Evolutionary conservation across 208 protist species (phyloP), one percentile per base, ranked within the genome.

Genomic region (Crithidia expoeki): DNA sequence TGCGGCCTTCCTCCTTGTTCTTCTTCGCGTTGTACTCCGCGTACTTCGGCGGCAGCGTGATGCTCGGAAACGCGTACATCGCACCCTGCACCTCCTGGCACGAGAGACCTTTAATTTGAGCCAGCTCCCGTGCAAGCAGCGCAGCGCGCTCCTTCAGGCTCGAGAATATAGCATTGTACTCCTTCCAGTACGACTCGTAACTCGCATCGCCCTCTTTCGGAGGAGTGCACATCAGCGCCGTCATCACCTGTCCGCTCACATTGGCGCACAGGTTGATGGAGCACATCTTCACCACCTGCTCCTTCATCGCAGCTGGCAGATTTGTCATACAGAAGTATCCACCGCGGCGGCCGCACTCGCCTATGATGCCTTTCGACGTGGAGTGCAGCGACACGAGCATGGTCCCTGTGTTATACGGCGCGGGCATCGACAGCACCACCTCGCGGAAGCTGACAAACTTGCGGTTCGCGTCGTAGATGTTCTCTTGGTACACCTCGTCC

Each of bases 401-500:
- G 51, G 84, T 88, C 38, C 85, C 69, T 12, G 58, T 68, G 86
- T 74, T 78, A 75, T 94, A 90, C 66, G 86, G 81, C 62, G 32
- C 85, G n/a, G 79, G 79, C 74, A 94, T 84, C 40, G 64, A 58
- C 23, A 84, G 76, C 66, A 91, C 81, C 19, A 94, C 86, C 60
- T 83, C 69, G 14, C 88, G 88, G 81, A 92, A 93, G 53, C 98
- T 99, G 40, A 98, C 52, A 42, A 99, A 90, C 70, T 96, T 74
- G 62, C 95, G 95, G 28, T 76, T 82, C 32, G 77, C 49, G 33
- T 53, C 73, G 80, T 99, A 99, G 38, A 99, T 90, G 78, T 99
- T 99, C 49, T 96, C 94, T 91, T 99, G 98, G 85, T 99, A 99
- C 21, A 99, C 99, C 85, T 99, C 98, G 68, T 99, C 99, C 27